These are phyloP conservation scores for Aureobasidium melanogenum DNA, from an alignment of 2,329 filamentous ascomycete species.

Conservation along the genomic window DNA sequence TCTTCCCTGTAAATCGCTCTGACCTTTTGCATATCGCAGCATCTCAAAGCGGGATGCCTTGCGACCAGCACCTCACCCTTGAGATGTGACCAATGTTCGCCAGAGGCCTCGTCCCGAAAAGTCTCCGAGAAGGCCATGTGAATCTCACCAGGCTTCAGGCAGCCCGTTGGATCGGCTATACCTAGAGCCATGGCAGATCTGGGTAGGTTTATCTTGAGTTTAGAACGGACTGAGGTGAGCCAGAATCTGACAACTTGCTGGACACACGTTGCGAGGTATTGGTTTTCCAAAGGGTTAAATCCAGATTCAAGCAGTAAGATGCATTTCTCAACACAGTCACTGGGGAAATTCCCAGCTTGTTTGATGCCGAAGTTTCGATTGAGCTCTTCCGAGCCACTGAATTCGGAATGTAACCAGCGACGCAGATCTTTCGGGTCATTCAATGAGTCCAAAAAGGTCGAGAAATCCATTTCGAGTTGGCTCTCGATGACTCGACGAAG, in stretches of 20 bases:
- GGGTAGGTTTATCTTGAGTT: slow-evolving; percentile 11
- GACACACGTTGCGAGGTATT: slow-evolving; percentile 26
- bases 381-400: slow-evolving; percentile 32
- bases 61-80: slow-evolving; percentile 58
- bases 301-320: slow-evolving; percentile 44
- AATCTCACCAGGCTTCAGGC: slow-evolving; percentile 56
- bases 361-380: slow-evolving; percentile 22
- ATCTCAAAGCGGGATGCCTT: slow-evolving; percentile 59
- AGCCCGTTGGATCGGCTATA: slow-evolving; percentile 56
- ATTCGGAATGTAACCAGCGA: slow-evolving; percentile 44
- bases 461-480: slow-evolving; percentile 45
- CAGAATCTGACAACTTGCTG: slow-evolving; percentile 41
- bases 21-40: slow-evolving; percentile 61
- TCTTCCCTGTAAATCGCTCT: slow-evolving; percentile 44
- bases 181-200: slow-evolving; percentile 56
- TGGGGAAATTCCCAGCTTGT: slow-evolving; percentile 45
- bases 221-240: slow-evolving; percentile 39
- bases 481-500: slow-evolving; percentile 44
- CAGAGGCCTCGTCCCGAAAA: slow-evolving; percentile 48
- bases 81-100: slow-evolving; percentile 46
- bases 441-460: slow-evolving; percentile 44
- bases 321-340: slow-evolving; percentile 42
- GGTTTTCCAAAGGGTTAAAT: slow-evolving; percentile 16
- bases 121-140: slow-evolving; percentile 56
- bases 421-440: slow-evolving; percentile 42